phyloP scores from a whole-genome alignment of 192 early-diverging fungal species.

The Backusella tuberculispora region DNA sequence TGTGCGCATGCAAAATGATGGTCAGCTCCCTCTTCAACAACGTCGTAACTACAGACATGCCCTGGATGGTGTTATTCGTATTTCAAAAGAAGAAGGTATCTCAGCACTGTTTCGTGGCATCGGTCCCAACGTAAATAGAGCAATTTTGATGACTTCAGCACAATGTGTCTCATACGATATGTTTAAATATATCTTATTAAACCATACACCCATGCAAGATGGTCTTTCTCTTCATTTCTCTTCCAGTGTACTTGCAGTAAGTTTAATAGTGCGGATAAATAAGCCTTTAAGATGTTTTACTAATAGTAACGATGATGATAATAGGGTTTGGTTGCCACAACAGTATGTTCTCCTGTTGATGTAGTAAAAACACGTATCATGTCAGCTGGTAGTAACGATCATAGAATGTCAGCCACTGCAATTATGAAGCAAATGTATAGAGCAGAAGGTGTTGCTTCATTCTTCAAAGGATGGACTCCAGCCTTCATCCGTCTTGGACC shows the following conservation, averaged over 20 bases:
- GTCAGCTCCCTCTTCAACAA: constrained; percentile 58
- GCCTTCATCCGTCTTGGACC: constrained; percentile 80
- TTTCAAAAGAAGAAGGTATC: constrained; percentile 78
- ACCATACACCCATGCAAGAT: constrained; percentile 61
- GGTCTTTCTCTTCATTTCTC: constrained; percentile 67
- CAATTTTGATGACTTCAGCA: constrained; percentile 80
- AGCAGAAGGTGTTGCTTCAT: constrained; percentile 63
- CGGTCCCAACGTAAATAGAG: constrained; percentile 86
- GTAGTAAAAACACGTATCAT: constrained; percentile 85
- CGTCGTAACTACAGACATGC: constrained; percentile 80
- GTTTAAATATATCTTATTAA: constrained; percentile 70
- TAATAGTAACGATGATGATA: background rate
- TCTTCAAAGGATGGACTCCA: constrained; percentile 88
- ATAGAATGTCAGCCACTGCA: constrained; percentile 32
- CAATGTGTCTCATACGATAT: constrained; percentile 78
- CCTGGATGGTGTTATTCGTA: constrained; percentile 71
- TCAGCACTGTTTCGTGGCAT: constrained; percentile 85
- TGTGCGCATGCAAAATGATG: constrained; percentile 81
- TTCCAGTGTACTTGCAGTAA: constrained; percentile 70
- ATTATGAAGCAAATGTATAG: constrained; percentile 52
- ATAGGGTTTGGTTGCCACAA: constrained; percentile 72
- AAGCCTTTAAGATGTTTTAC: background rate
- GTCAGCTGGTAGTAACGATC: constrained; percentile 53
- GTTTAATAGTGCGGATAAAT: constrained; percentile 17
- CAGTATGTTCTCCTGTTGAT: constrained; percentile 76